phyloP scores from a whole-genome alignment of 2,329 filamentous ascomycete genomes.

The Alternaria rosae region DNA sequence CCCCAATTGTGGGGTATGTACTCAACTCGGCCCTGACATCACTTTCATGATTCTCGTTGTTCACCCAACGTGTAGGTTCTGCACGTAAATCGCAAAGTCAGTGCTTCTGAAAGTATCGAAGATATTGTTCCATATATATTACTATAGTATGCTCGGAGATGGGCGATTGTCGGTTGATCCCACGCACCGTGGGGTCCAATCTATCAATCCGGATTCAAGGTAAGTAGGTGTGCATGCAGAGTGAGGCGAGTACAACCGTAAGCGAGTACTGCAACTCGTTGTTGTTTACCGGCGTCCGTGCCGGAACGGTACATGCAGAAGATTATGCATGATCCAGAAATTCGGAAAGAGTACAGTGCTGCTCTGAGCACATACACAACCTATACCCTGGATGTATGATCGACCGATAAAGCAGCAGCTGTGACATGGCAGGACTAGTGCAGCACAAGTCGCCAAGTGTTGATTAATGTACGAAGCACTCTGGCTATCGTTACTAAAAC shows the following conservation, averaged over 20 bases:
- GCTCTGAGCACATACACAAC: not conserved
- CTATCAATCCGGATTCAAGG: not conserved
- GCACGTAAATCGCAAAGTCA: not conserved
- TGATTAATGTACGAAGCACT: not conserved
- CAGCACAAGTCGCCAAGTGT: not conserved
- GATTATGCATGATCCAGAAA: not conserved
- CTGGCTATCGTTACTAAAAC: not conserved
- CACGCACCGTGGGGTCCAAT: not conserved
- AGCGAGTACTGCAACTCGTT: not conserved
- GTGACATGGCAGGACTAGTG: not conserved
- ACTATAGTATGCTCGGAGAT: not conserved
- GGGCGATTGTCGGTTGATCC: not conserved
- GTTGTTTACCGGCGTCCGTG: slow-evolving; percentile 25
- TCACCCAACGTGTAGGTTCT: not conserved
- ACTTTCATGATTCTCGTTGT: not conserved
- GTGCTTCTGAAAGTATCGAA: not conserved
- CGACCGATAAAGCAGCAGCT: not conserved
- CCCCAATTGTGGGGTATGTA: not conserved
- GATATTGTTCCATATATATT: not conserved
- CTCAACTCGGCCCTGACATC: not conserved
- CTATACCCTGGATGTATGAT: not conserved
- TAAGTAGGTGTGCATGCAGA: not conserved
- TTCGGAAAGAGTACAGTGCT: not conserved
- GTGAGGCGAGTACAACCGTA: slow-evolving; percentile 4
- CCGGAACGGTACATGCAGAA: slow-evolving; percentile 17